These are phyloP conservation scores for Trichoderma atroviride DNA, from an alignment of 2,329 filamentous ascomycete genomes.

Conservation along the genomic window DNA sequence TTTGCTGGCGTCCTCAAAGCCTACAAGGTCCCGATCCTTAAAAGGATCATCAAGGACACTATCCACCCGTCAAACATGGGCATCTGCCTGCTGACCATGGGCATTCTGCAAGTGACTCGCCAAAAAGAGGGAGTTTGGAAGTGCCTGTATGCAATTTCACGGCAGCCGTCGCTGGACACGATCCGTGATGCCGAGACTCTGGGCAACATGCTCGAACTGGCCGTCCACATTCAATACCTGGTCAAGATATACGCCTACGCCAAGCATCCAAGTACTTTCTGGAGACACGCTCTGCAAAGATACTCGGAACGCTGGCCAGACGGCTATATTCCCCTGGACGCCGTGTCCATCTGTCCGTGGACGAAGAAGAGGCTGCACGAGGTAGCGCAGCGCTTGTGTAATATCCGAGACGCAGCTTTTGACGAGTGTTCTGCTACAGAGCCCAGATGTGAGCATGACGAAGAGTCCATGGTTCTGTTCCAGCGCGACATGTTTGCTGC, in stretches of 20 bases:
- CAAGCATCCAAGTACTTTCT: constrained; percentile 1
- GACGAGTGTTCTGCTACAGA: not conserved
- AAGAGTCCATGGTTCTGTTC: constrained; percentile 12
- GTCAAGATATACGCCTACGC: constrained; percentile 4
- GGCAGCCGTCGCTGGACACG: constrained; percentile 8
- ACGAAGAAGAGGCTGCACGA: constrained; percentile 3
- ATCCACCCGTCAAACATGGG: constrained; percentile 13
- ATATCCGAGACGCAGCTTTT: constrained; percentile 5
- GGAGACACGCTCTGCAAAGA: constrained; percentile 10
- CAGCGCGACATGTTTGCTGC: constrained; percentile 20
- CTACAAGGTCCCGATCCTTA: constrained; percentile 7
- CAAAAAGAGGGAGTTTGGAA: not conserved
- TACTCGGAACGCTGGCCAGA: constrained; percentile 18
- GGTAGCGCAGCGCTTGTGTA: constrained; percentile 1
- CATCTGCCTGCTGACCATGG: constrained; percentile 19
- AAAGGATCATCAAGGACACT: not conserved
- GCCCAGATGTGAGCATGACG: not conserved
- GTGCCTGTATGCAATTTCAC: constrained; percentile 11
- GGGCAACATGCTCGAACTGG: constrained; percentile 17
- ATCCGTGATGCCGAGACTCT: constrained; percentile 13
- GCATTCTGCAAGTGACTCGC: constrained; percentile 5
- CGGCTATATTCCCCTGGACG: not conserved
- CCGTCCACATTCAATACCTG: not conserved
- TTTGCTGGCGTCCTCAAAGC: constrained; percentile 7
- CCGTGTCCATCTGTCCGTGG: not conserved